These are phyloP conservation scores for Capronia americana DNA, from an alignment of 2,329 filamentous ascomycete genomes.

Conservation along the genomic window DNA sequence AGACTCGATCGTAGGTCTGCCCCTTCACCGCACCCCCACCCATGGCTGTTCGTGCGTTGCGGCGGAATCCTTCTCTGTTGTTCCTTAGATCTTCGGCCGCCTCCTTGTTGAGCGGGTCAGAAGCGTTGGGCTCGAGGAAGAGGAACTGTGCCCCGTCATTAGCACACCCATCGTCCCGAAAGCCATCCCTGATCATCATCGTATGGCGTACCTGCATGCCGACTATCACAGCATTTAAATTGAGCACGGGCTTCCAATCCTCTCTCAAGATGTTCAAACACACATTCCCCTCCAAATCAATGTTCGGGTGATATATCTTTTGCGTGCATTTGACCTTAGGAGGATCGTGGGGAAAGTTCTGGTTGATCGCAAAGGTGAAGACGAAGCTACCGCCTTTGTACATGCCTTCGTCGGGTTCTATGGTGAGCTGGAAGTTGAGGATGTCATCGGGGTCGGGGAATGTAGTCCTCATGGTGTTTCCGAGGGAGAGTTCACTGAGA, in stretches of 20 bases:
- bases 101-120: slow-evolving; percentile 97
- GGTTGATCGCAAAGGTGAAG: slow-evolving; percentile 90
- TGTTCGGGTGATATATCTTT: slow-evolving; percentile 99
- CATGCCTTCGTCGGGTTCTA: slow-evolving; percentile 65
- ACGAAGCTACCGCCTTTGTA: slow-evolving; percentile 88
- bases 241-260: slow-evolving; percentile 98
- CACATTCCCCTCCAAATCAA: slow-evolving; percentile 96
- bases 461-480: slow-evolving; percentile 62
- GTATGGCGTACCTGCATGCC: slow-evolving; percentile 72
- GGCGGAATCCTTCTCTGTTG: slow-evolving; percentile 87
- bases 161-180: not conserved
- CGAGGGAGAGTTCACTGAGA: slow-evolving; percentile 58
- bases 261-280: slow-evolving; percentile 96
- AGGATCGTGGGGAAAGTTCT: slow-evolving; percentile 95
- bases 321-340: slow-evolving; percentile 96
- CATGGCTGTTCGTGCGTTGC: slow-evolving; percentile 87
- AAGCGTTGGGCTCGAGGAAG: slow-evolving; percentile 96
- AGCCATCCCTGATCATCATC: not conserved
- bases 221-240: slow-evolving; percentile 94
- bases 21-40: slow-evolving; percentile 76
- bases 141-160: slow-evolving; percentile 69
- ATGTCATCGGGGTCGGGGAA: slow-evolving; percentile 65
- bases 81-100: slow-evolving; percentile 88
- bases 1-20: slow-evolving; percentile 76
- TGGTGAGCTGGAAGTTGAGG: slow-evolving; percentile 59